Conservation (phyloP, 2,329 filamentous ascomycete species). For the Neocucurbitaria cava region DNA sequence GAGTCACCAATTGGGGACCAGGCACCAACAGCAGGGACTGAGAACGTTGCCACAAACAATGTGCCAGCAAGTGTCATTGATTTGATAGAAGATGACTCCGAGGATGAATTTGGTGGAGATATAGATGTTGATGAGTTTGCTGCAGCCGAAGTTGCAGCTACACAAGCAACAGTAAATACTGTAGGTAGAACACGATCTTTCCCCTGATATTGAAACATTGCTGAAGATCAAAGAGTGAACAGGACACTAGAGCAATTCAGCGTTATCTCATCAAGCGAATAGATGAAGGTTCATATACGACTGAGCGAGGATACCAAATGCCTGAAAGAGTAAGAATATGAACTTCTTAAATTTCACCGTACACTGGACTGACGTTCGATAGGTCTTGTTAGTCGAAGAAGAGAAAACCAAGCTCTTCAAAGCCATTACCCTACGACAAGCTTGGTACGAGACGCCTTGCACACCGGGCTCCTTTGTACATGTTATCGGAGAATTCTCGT, state of each 20-base stretch:
- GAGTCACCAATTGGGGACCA: conserved; percentile 18
- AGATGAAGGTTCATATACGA: conserved; percentile 71
- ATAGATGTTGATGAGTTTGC: conserved; percentile 74
- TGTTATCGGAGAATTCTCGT: conserved; percentile 78
- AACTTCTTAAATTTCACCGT: neutral
- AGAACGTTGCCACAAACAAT: conserved; percentile 3
- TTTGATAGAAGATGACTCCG: conserved; percentile 53
- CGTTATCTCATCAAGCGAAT: conserved; percentile 83
- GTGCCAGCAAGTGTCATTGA: conserved; percentile 29
- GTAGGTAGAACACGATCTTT: conserved; percentile 59
- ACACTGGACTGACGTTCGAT: conserved; percentile 26
- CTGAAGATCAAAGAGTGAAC: conserved; percentile 74
- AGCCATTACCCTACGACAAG: conserved; percentile 78
- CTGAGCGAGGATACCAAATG: conserved; percentile 65
- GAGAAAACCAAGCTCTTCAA: conserved; percentile 72
- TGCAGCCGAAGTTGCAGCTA: conserved; percentile 74
- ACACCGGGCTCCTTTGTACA: conserved; percentile 80
- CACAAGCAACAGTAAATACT: conserved; percentile 64
- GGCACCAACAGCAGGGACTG: neutral
- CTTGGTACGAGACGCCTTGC: conserved; percentile 84
- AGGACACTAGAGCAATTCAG: conserved; percentile 77
- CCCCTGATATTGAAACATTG: conserved; percentile 40
- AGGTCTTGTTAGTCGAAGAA: conserved; percentile 83
- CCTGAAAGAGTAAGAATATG: conserved; percentile 71
- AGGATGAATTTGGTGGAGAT: conserved; percentile 72